Evolutionary conservation across 768 basidiomycete genomes (phyloP).

Genomic region (Podaxis sp.): DNA sequence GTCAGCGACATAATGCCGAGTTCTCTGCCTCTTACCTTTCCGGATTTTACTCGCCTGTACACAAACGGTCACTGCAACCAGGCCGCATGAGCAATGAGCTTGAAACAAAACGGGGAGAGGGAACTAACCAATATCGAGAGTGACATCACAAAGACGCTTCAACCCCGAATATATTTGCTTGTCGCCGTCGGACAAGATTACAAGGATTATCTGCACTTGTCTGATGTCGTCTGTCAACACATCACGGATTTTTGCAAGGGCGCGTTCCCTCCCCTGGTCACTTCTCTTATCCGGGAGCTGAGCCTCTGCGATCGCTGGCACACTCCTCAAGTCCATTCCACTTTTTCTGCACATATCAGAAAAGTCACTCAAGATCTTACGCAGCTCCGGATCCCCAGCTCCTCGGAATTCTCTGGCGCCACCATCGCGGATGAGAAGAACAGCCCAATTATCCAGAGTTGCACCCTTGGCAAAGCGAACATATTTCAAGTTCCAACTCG

Average conservation of each 20-base stretch:
- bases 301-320: conserved; percentile 35
- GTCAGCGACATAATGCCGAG: conserved; percentile 19
- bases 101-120: background rate
- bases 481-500: conserved; percentile 72
- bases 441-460: conserved; percentile 57
- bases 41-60: conserved; percentile 69
- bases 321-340: conserved; percentile 50
- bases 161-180: conserved; percentile 74
- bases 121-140: conserved; percentile 50
- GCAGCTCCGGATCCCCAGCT: conserved; percentile 50
- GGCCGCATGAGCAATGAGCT: background rate
- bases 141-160: conserved; percentile 66
- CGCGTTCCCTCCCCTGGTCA: conserved; percentile 50
- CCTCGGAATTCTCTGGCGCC: conserved; percentile 54
- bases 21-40: conserved; percentile 30
- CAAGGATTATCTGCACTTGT: conserved; percentile 56
- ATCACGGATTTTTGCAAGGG: conserved; percentile 41
- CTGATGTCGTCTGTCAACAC: conserved; percentile 32
- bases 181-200: conserved; percentile 65
- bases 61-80: conserved; percentile 56
- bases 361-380: conserved; percentile 45
- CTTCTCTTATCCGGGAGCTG: conserved; percentile 43
- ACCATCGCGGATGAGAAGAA: conserved; percentile 63
- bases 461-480: conserved; percentile 61
- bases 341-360: conserved; percentile 54